phyloP scores from a whole-genome alignment of 331 rosid genomes.

The Dryas integrifolia region DNA sequence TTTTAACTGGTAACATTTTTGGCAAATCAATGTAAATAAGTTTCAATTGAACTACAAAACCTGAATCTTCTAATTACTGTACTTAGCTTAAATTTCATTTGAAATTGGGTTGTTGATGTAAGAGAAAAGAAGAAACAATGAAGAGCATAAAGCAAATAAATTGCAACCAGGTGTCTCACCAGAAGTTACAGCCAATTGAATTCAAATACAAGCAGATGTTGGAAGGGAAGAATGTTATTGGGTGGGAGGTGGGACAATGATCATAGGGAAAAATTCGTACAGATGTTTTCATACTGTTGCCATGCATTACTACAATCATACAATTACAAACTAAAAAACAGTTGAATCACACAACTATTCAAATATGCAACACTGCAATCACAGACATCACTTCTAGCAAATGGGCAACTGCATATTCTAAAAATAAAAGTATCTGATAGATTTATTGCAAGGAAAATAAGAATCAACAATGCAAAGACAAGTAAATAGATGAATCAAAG shows the following conservation, averaged over 20 bases:
- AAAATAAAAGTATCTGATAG: background rate
- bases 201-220: no score
- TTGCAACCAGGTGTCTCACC: no score
- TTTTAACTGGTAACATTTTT: background rate
- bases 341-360: background rate
- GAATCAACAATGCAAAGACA: background rate
- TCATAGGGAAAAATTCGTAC: background rate
- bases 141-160: no score
- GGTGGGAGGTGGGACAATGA: no score
- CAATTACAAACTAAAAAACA: background rate
- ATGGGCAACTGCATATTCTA: background rate
- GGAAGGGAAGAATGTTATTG: no score
- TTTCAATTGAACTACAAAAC: background rate
- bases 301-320: background rate
- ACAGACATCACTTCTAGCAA: background rate
- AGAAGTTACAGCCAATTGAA: no score
- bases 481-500: conserved; percentile 8
- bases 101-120: background rate
- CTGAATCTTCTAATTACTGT: background rate
- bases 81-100: background rate
- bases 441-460: background rate
- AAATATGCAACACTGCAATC: background rate
- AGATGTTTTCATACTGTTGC: no score
- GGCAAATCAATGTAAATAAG: background rate
- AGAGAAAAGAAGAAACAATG: background rate